Evolutionary conservation across 2,329 filamentous ascomycete genomes (phyloP), one percentile per base, ranked within the genome.

Genomic region (Verruconis gallopava): DNA sequence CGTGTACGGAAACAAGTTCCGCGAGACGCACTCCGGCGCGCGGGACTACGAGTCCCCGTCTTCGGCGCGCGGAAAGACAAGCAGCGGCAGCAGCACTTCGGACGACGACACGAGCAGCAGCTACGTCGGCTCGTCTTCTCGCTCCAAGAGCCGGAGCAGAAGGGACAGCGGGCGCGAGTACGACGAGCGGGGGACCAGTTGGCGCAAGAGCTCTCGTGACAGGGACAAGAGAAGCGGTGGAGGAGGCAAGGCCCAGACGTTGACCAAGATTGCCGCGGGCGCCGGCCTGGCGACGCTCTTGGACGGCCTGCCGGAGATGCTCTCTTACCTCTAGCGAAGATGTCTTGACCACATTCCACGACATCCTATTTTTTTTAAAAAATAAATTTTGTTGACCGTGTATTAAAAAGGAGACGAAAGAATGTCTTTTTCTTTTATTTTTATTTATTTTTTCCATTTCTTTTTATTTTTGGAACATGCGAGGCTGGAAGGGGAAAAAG

Each of bases 261-360:
- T 28, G 9, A 21, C 30, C 38, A 42, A 33, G 39, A n/a, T 38
- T 6, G 34, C 34, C 19, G 43, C 38, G 4, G 43, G 43, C 5
- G 30, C 39, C 20, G 43, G 43, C 5, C 20, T 45, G 25, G 39
- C 39, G 18, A 38, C 43, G 43, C 18, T 45, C 6, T 17, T 45
- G 3, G 30, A 43, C 13, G 43, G 43, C 30, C 37, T 45, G 22
- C 22, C 35, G 12, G 43, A 45, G 20, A 21, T 36, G 15, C 20
- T 42, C 18, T 20, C 17, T n/a, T 37, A 21, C 32, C 33, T 45
- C 5, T 30, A n/a, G n/a, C n/a, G 25, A 9, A n/a, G 25, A 30
- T n/a, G n/a, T n/a, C n/a, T n/a, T n/a, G n/a, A n/a, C n/a, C n/a
- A n/a, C n/a, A n/a, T n/a, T n/a, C n/a, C n/a, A n/a, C n/a, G n/a